Evolutionary conservation across 768 basidiomycete genomes (phyloP).

Genomic region (Clitopilus passeckerianus): DNA sequence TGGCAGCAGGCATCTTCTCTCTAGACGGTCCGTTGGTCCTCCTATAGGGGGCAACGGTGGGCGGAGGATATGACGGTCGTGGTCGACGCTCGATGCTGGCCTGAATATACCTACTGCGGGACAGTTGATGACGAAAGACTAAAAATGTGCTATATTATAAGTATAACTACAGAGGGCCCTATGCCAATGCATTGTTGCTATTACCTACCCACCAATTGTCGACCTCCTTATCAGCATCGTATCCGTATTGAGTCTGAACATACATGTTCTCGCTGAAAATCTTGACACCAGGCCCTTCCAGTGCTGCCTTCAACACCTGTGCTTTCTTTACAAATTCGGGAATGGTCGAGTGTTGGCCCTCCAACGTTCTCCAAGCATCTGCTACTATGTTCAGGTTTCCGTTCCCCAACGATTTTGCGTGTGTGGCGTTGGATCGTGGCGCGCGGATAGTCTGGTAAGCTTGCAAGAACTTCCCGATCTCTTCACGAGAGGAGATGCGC

Average conservation of each 20-base stretch:
- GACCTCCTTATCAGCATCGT: slow-evolving; percentile 54
- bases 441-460: slow-evolving; percentile 50
- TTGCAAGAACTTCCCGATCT: slow-evolving; percentile 40
- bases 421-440: slow-evolving; percentile 28
- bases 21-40: no score
- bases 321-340: neutral
- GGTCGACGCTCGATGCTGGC: no score
- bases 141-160: no score
- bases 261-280: slow-evolving; percentile 25
- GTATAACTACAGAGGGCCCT: no score
- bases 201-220: slow-evolving; percentile 54
- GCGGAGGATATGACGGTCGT: no score
- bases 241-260: slow-evolving; percentile 18
- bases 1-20: no score
- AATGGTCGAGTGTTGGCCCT: neutral
- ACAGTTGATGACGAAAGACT: no score
- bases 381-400: neutral
- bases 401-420: neutral
- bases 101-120: no score
- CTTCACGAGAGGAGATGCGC: slow-evolving; percentile 33
- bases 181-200: no score
- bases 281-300: slow-evolving; percentile 35
- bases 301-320: slow-evolving; percentile 6
- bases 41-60: no score
- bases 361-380: neutral